Base-by-base conservation (phyloP, 441 rosid genomes). In the Raphanus hybrid region DNA sequence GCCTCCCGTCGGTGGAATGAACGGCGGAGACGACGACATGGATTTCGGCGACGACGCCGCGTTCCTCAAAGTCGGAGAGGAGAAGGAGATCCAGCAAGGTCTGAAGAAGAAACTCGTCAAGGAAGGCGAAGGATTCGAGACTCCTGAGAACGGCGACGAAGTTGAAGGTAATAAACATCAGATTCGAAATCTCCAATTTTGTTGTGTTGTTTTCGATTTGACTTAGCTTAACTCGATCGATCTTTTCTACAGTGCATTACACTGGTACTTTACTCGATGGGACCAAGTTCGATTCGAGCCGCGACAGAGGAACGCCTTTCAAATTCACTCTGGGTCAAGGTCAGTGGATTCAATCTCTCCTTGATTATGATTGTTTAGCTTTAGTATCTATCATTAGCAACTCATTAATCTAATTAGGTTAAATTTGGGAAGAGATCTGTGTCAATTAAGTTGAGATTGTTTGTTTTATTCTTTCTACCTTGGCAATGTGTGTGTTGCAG, bases 311-410 rank as follows among this genome's bases (percentile, higher is more conserved):
- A 9, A 86, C 92, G 60, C 94, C 98, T 11, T 92, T 92, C 83
- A 92, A 86, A 75, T 95, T 95, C 88, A 86, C 96, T 5, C 98
- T 95, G 26, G 99, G 98, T 14, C 98, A 92, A 90, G 99, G 98
- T 91, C 41, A 71, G 57, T 14, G 64, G 18, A 26, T 27, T 35
- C 1, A 29, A 37, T 12, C 45, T 71, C 8, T 37, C 26, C 26
- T 27, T 52, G 58, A 15, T 54, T 54, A 52, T 4, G 64, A 43
- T 45, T 60, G 7, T 11, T 58, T 10, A 23, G 26, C 26, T 23
- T 20, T 23, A 23, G 26, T 23, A 23, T 23, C 26, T 23, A 23
- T 23, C 26, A 23, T 23, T 23, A 23, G 26, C 26, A 23, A 2
- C 26, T 23, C 26, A 23, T 23, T 23, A 23, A 23, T 23, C 26